These are phyloP conservation scores for Luffa acutangula DNA, from an alignment of 306 rosid genomes.

Conservation along the genomic window DNA sequence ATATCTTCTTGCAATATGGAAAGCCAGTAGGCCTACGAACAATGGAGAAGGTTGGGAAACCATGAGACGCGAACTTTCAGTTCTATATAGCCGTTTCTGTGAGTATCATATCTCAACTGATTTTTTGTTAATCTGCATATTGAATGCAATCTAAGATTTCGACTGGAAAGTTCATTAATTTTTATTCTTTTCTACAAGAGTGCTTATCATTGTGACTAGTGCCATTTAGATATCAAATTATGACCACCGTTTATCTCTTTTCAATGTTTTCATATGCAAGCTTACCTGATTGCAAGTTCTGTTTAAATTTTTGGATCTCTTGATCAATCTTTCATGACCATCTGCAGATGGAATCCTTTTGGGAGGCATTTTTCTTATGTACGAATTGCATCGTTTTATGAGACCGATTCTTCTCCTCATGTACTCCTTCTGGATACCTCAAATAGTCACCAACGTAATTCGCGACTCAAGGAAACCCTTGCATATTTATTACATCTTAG, in stretches of 20 bases:
- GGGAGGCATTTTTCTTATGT: conserved; percentile 96
- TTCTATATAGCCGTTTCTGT: conserved; percentile 96
- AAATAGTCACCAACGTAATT: conserved; percentile 69
- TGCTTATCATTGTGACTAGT: background rate
- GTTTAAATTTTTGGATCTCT: conserved; percentile 11
- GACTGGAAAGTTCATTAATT: background rate
- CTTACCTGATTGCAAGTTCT: background rate
- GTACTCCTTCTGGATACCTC: conserved; percentile 97
- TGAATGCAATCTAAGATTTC: background rate
- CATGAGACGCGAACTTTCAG: conserved; percentile 97
- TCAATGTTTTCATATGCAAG: background rate
- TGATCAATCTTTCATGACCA: conserved; percentile 11
- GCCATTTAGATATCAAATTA: background rate
- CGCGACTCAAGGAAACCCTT: conserved; percentile 93
- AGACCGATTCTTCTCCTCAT: conserved; percentile 72
- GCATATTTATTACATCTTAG: conserved; percentile 89
- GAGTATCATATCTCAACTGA: conserved; percentile 25
- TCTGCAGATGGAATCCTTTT: conserved; percentile 90
- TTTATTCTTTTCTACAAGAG: background rate
- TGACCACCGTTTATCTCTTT: background rate
- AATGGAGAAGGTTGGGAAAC: conserved; percentile 97
- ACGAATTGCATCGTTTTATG: conserved; percentile 79
- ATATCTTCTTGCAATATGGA: conserved; percentile 99
- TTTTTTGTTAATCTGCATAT: background rate
- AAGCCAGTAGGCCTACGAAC: conserved; percentile 82